phyloP scores from a whole-genome alignment of 345 rosid species.

The Camelina sativa region DNA sequence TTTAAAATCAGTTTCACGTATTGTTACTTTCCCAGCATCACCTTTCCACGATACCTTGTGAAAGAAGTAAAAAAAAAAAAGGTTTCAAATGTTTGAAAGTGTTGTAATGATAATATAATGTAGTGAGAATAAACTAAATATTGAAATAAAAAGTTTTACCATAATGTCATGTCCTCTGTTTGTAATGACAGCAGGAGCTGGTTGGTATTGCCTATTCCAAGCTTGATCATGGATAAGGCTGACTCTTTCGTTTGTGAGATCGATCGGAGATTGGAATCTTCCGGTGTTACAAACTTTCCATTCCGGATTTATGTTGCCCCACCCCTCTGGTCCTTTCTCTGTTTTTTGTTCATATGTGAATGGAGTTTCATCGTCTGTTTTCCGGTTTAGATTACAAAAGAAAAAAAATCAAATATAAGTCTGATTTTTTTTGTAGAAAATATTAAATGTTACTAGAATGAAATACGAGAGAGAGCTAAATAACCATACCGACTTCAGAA shows the following conservation, averaged over 20 bases:
- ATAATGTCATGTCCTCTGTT: constrained; percentile 72
- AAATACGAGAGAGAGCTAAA: neutral
- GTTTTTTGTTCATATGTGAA: constrained; percentile 49
- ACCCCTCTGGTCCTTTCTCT: constrained; percentile 54
- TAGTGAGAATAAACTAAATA: neutral
- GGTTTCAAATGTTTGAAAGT: constrained; percentile 1
- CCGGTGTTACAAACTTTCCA: constrained; percentile 66
- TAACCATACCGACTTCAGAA: constrained; percentile 38
- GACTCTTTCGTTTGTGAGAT: constrained; percentile 46
- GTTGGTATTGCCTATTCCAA: constrained; percentile 54
- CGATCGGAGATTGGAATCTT: constrained; percentile 71
- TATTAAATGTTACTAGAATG: neutral
- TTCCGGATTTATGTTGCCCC: constrained; percentile 55
- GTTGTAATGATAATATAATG: neutral
- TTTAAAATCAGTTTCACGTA: constrained; percentile 54
- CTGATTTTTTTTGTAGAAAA: neutral
- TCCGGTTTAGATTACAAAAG: neutral
- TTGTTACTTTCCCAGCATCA: constrained; percentile 62
- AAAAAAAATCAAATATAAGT: neutral
- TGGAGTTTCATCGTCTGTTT: constrained; percentile 51
- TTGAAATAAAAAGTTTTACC: constrained; percentile 39
- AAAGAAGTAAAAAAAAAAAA: neutral
- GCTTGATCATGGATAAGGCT: constrained; percentile 41
- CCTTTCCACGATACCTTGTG: constrained; percentile 67
- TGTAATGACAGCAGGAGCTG: constrained; percentile 57